Evolutionary conservation across 495 filamentous ascomycete genomes (phyloP).

Genomic region (Hypoxylon perforatum): DNA sequence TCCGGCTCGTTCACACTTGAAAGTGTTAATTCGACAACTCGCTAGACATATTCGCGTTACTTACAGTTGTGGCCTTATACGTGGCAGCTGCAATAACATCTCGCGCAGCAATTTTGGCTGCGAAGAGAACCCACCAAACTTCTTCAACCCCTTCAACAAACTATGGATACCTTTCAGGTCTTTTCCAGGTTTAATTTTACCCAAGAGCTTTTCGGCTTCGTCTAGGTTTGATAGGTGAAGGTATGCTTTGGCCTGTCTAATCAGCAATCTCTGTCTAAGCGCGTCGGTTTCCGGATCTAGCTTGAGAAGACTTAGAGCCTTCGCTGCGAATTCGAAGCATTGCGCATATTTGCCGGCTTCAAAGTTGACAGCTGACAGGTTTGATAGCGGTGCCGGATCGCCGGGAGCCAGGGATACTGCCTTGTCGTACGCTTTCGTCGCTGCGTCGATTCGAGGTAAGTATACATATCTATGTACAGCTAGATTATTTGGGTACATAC

Average conservation of each 20-base stretch:
- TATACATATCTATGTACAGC: neutral
- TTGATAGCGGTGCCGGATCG: constrained; percentile 46
- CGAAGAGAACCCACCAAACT: neutral
- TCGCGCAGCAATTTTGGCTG: constrained; percentile 11
- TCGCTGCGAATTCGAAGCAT: constrained; percentile 34
- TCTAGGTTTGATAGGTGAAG: constrained; percentile 38
- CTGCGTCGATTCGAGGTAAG: constrained; percentile 17
- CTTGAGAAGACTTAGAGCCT: constrained; percentile 39
- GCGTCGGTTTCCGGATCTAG: constrained; percentile 1
- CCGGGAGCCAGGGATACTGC: constrained; percentile 39
- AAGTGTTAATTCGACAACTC: constrained; percentile 8
- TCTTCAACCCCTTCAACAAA: constrained; percentile 3
- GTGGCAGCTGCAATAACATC: constrained; percentile 39
- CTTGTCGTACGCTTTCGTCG: constrained; percentile 41
- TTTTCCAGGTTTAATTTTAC: constrained; percentile 15
- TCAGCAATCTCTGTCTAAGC: constrained; percentile 38
- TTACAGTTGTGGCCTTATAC: constrained; percentile 37
- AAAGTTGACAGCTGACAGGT: constrained; percentile 48
- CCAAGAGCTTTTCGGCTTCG: constrained; percentile 32
- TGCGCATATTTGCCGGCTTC: constrained; percentile 48
- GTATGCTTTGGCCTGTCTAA: constrained; percentile 43
- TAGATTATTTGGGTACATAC: neutral
- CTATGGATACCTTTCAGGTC: constrained; percentile 4
- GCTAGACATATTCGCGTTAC: neutral
- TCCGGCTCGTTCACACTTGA: constrained; percentile 28